Evolutionary conservation across 164 flowering plant species (phyloP), one percentile per base, ranked within the genome.

Genomic region (Umbellularia californica): DNA sequence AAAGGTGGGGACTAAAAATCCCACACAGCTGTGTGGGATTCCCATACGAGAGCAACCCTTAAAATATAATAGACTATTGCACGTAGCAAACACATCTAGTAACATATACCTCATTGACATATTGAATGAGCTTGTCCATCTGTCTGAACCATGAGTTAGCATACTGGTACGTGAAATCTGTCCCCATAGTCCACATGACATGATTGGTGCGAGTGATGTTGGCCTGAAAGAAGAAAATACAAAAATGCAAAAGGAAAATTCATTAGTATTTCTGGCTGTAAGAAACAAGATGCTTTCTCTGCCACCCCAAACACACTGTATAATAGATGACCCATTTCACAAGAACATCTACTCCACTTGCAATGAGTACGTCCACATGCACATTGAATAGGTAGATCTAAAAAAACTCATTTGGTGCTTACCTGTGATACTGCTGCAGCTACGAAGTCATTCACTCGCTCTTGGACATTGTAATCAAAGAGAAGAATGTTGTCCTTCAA

Each of bases 141-240:
- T 95, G 85, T 75, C 91, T 76, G 83, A 88, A 95, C 98, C 99
- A 95, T 52, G 97, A 78, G 60, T 88, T 81, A 19, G 98, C 98
- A 82, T 93, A 95, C 69, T 95, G 99, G 78, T 95, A 95, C 81
- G 85, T 88, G 76, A 93, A 95, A 81, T 95, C 98, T 65, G 95
- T 89, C 78, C 99, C 99, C 99, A 93, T 93, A 27, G 99, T 95
- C 90, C 90, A 95, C 99, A 95, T 93, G 68, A 93, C 83, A 81
- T 95, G 99, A 81, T 95, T 90, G 76, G 97, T 88, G 51, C 97
- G 86, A 69, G 99, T 95, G 62, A 93, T 81, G 71, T 95, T 93
- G 27, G 97, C 97, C 99, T 93, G 93, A 62, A 60, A 55, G 60
- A 20, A 55, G 5, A 55, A 55, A 55, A 55, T 30, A 20, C 3